Conservation (phyloP, 2,329 filamentous ascomycete species). For the Neofusicoccum umdonicola region DNA sequence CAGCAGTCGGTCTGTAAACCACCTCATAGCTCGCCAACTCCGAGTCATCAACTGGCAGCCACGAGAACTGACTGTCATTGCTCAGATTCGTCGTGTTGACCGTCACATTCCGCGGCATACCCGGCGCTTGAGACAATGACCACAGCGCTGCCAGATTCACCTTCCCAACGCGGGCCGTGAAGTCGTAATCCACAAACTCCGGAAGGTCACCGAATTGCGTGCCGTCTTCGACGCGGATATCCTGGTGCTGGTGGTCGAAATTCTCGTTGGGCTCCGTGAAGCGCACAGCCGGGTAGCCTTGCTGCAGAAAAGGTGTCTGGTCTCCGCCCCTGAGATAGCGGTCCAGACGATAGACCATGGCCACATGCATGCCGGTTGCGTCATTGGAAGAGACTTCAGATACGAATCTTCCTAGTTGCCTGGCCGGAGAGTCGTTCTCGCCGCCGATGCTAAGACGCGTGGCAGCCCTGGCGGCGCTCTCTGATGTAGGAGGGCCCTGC, state of each 20-base stretch:
- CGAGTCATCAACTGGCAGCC: constrained; percentile 43
- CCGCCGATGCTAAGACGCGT: constrained; percentile 41
- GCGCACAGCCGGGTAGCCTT: constrained; percentile 55
- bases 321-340: constrained; percentile 58
- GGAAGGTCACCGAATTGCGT: constrained; percentile 56
- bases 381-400: constrained; percentile 54
- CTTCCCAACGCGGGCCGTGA: constrained; percentile 52
- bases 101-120: constrained; percentile 49
- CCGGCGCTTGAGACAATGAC: constrained; percentile 54
- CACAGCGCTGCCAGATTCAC: constrained; percentile 57
- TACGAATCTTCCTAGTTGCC: constrained; percentile 56
- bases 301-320: constrained; percentile 54
- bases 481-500: constrained; percentile 48
- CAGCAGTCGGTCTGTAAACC: constrained; percentile 53
- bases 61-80: constrained; percentile 53
- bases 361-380: constrained; percentile 55
- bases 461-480: constrained; percentile 39
- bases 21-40: constrained; percentile 53
- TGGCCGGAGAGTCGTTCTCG: constrained; percentile 56
- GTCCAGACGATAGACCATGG: constrained; percentile 56
- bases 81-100: constrained; percentile 47
- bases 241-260: constrained; percentile 58
- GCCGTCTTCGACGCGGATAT: constrained; percentile 50
- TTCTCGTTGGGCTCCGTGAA: constrained; percentile 60
- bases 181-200: constrained; percentile 59